Evolutionary conservation across 2,329 filamentous ascomycete genomes (phyloP).

Genomic region (Corinectria fuckeliana): DNA sequence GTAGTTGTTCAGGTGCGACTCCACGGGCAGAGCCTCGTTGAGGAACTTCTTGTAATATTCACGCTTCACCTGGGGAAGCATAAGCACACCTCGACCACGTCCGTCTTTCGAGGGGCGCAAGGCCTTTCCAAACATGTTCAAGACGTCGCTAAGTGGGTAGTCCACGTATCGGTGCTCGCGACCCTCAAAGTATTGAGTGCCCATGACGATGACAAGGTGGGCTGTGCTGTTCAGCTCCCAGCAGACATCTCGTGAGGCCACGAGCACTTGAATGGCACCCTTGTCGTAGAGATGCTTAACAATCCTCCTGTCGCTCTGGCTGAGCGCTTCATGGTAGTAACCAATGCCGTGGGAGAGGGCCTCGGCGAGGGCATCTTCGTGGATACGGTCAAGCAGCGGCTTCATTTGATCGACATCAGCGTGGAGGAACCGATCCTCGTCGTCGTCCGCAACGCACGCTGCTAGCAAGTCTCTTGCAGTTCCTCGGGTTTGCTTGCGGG

Average conservation of each 20-base stretch:
- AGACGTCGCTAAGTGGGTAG: constrained; percentile 89
- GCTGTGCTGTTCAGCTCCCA: constrained; percentile 92
- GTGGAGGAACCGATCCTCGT: constrained; percentile 93
- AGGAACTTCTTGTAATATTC: constrained; percentile 99
- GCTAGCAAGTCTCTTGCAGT: constrained; percentile 87
- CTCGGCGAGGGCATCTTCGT: constrained; percentile 86
- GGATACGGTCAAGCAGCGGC: constrained; percentile 80
- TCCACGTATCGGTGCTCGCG: constrained; percentile 97
- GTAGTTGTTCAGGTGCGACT: constrained; percentile 90
- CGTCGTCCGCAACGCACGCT: constrained; percentile 86
- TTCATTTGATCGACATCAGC: constrained; percentile 81
- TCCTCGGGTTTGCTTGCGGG: constrained; percentile 86
- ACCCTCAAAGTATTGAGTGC: constrained; percentile 96
- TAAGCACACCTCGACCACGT: constrained; percentile 87
- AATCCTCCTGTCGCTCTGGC: constrained; percentile 87
- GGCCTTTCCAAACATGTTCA: constrained; percentile 98
- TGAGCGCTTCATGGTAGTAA: constrained; percentile 96
- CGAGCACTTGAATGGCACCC: constrained; percentile 86
- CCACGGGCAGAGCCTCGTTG: constrained; percentile 92
- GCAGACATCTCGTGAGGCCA: constrained; percentile 82
- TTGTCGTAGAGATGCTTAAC: constrained; percentile 90
- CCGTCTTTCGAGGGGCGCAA: constrained; percentile 80
- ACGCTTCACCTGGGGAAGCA: constrained; percentile 92
- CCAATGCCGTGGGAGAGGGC: constrained; percentile 93
- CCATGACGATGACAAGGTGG: constrained; percentile 95